Evolutionary conservation across 441 rosid species (phyloP), one percentile per base, ranked within the genome.

Genomic region (Euphorbia schlechtendalii): DNA sequence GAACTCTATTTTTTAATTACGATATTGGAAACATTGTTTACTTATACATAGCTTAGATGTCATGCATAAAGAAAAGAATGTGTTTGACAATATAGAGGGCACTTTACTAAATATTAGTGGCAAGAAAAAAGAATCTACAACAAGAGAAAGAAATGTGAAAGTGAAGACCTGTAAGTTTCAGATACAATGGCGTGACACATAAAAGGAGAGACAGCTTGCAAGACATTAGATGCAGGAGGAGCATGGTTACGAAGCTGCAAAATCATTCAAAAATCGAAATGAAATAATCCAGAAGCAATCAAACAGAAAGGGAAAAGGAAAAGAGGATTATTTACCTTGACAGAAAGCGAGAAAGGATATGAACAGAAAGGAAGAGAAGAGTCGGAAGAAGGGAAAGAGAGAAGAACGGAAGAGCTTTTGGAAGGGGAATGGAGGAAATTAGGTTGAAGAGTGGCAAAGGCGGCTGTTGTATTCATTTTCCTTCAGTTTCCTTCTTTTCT

Each of bases 391-490:
- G 77, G 40, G 56, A 17, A 53, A 58, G 65, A 69, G 66, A 62
- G 72, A 69, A 75, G 65, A 20, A 61, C 62, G 41, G 76, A 69
- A 6, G 75, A 52, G 70, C 36, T 27, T 9, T 72, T 79, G 45
- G 84, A 74, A 32, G 85, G 83, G 60, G 21, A 65, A 20, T 73
- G 66, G 8, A 74, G 75, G 79, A 54, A 72, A 58, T 65, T 75
- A 18, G 73, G 74, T 28, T 59, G 77, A 13, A 74, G 63, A 45
- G 66, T 74, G 0, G 81, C 68, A 1, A 70, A 52, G 28, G 77
- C 69, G 40, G 82, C 78, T 54, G 64, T 62, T 59, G 66, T 73
- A 76, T 87, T 88, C 93, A 87, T 87, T 67, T 11, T 32, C n/a
- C 8, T 87, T 86, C 93, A 87, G 84, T 67, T 11, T 32, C n/a